Evolutionary conservation across 225 moss, liverwort and hornwort genomes (phyloP), one percentile per base, ranked within the genome.

Genomic region (Pseudisothecium myosuroides): DNA sequence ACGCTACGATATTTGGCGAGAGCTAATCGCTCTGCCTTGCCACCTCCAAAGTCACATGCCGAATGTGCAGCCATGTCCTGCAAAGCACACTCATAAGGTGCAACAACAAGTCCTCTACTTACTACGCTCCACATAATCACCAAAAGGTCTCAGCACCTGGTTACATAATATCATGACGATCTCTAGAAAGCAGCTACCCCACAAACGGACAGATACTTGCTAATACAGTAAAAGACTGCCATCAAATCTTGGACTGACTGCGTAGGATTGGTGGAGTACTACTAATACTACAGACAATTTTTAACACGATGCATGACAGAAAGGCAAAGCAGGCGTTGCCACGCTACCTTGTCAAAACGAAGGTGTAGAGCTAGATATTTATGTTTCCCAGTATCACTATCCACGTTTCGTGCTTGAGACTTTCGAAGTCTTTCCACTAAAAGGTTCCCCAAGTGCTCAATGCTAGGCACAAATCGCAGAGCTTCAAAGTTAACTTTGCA

Each of bases 41-140:
- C 97, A 90, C 99, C 99, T 90, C 97, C 97, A 87, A 97, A 99
- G 90, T 97, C 97, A 91, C 97, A 97, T 37, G 95, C 94, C 88
- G 99, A 97, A 90, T 99, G 99, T 64, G 99, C 97, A 90, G 99
- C 97, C 97, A 99, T 99, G 89, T 97, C 97, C 96, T 98, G 94
- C 92, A 92, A 71, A 87, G 85, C 62, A 89, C 63, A 89, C 86
- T 63, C 54, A 68, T 88, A 45, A 82, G 78, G 63, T 77, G 77
- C 85, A 85, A 76, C 67, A 84, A 76, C 62, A 81, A 76, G 45
- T 88, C 36, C 49, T 55, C 36, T 81, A 61, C 87, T 43, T 31
- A 36, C 12, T 68, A 37, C 23, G 64, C 75, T 87, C 87, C 26
- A 12, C n/a, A 79, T 64, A 63, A n/a, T 76, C 82, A 92, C 82